Conservation (phyloP, 2,329 filamentous ascomycete genomes). For the Diaporthe sp. region DNA sequence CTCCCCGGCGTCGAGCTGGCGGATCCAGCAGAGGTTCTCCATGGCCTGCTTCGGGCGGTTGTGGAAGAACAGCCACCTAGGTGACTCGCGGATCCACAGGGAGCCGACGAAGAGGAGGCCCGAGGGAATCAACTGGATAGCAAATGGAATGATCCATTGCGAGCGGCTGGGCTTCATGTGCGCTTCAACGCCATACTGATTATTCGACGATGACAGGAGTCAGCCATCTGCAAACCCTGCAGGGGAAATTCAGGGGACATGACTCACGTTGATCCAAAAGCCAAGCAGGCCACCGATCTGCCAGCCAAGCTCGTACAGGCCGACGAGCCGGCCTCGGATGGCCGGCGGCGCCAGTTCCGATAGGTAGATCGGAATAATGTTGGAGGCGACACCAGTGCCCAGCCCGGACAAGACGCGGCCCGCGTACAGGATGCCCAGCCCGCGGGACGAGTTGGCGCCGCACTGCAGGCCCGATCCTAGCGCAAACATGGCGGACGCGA, state of each 20-base stretch:
- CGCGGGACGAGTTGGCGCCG: constrained; percentile 71
- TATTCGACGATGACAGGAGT: not conserved
- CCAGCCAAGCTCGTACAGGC: constrained; percentile 77
- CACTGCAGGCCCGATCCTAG: constrained; percentile 82
- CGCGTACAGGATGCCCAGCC: constrained; percentile 73
- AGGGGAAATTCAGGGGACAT: not conserved
- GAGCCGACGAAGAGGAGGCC: constrained; percentile 72
- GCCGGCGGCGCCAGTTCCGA: constrained; percentile 73
- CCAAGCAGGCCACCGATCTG: constrained; percentile 75
- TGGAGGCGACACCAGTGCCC: constrained; percentile 74
- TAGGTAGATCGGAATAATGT: constrained; percentile 75
- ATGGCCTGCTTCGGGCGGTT: constrained; percentile 72
- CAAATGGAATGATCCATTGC: constrained; percentile 77
- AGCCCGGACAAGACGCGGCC: constrained; percentile 75
- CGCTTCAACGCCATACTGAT: constrained; percentile 67
- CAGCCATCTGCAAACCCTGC: constrained; percentile 5
- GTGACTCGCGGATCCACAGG: constrained; percentile 75
- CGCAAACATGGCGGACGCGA: constrained; percentile 75
- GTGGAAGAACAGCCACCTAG: constrained; percentile 77
- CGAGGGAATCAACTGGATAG: constrained; percentile 76
- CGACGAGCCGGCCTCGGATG: constrained; percentile 74
- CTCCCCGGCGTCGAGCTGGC: constrained; percentile 68
- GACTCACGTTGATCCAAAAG: constrained; percentile 70
- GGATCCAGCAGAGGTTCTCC: constrained; percentile 74
- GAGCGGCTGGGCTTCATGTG: constrained; percentile 60